These are phyloP conservation scores for Magnolia officinalis DNA, from an alignment of 164 flowering plant species.

Conservation along the genomic window DNA sequence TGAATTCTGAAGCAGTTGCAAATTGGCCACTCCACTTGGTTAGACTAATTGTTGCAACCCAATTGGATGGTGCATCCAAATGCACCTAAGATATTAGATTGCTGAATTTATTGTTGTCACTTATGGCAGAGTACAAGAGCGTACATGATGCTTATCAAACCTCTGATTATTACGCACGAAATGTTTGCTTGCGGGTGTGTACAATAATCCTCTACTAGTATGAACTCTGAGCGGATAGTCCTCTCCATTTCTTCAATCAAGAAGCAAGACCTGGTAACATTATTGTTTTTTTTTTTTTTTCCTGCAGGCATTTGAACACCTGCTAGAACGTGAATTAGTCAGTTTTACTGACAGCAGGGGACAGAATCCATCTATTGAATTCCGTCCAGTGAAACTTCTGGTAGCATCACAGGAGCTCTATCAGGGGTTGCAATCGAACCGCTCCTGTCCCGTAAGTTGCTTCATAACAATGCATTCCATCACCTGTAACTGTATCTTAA, in stretches of 20 bases:
- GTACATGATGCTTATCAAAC: constrained; percentile 67
- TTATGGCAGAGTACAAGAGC: constrained; percentile 72
- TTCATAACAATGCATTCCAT: neutral
- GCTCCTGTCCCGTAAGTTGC: constrained; percentile 74
- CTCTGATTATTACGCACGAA: constrained; percentile 58
- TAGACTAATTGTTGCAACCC: neutral
- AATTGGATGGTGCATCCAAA: neutral
- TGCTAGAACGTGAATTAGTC: constrained; percentile 55
- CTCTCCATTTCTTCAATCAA: neutral
- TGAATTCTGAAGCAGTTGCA: neutral
- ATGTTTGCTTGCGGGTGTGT: constrained; percentile 81
- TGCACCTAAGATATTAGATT: neutral
- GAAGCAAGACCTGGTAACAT: neutral
- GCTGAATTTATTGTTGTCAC: neutral
- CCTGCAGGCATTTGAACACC: constrained; percentile 80
- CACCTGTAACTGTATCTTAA: neutral
- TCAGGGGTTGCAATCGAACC: constrained; percentile 55
- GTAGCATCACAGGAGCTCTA: constrained; percentile 59
- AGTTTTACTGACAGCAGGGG: constrained; percentile 60
- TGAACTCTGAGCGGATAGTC: neutral
- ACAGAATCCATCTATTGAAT: constrained; percentile 55
- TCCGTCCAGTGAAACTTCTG: constrained; percentile 74
- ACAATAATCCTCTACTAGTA: neutral
- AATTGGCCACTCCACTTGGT: neutral
- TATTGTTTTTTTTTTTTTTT: constrained; percentile 4